Percentiles rank a stretch among this genome's conserved stretches.
Evolutionary conservation across 805 yeast species (phyloP).

Genomic region (Tetrapisispora taiwanensis): DNA sequence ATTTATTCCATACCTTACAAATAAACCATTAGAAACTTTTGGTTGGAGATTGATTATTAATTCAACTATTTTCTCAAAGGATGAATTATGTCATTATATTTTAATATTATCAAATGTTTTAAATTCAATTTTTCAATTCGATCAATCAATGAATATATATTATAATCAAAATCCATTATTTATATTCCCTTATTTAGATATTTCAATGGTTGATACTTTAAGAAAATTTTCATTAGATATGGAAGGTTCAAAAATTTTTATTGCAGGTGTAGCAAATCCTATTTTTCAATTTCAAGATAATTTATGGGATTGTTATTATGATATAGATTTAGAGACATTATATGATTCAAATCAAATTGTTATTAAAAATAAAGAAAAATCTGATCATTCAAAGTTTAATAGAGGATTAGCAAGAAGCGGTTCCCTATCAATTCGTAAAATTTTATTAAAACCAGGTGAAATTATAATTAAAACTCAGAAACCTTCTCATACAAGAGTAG

Average conservation of each 20-base stretch:
- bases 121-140: conserved; percentile 20
- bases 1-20: conserved; percentile 29
- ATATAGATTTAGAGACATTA: conserved; percentile 44
- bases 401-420: conserved; percentile 3
- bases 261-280: conserved; percentile 63
- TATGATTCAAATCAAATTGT: conserved; percentile 8
- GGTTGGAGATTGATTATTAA: conserved; percentile 29
- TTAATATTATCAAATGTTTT: conserved; percentile 32
- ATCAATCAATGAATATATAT: conserved; percentile 27
- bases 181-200: conserved; percentile 51
- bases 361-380: conserved; percentile 1
- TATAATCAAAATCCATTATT: conserved; percentile 34
- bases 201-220: conserved; percentile 44
- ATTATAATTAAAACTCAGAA: background rate
- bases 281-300: conserved; percentile 45
- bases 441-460: conserved; percentile 6
- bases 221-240: conserved; percentile 26
- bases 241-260: conserved; percentile 22
- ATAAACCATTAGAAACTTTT: conserved; percentile 32
- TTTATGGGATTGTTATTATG: conserved; percentile 53
- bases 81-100: conserved; percentile 34
- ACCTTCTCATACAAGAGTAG: conserved; percentile 2
- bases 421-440: conserved; percentile 8
- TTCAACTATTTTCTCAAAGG: conserved; percentile 34
- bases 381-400: background rate